Base-by-base conservation (phyloP, 2,329 filamentous ascomycete genomes). In the Fusarium haematococcum region DNA sequence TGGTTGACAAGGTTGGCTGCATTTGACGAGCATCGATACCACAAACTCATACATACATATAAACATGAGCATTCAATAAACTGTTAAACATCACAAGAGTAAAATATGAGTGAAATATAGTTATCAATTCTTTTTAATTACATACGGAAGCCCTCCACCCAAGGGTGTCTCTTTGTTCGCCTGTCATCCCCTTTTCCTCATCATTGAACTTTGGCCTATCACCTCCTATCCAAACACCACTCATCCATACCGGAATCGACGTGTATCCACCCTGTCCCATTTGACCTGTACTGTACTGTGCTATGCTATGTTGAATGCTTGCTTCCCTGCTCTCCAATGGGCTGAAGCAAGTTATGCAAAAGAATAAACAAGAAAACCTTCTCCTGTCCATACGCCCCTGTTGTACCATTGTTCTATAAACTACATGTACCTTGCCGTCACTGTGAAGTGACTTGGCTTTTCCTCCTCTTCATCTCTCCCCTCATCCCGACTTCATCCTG, bases 81-180 rank as follows among this genome's bases (percentile, higher is more conserved):
- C 62, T 41, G 6, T 64, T 67, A 59, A 64, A 58, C 13, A 20
- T 23, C 18, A 45, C 27, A 43, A 43, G 11, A 13, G 5, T 6
- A 23, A 43, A 23, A 43, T 13, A 7, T 8, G n/a, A 16, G 41
- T 23, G 41, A 54, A 70, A 50, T 13, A 18, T 39, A 62, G 54
- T 25, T 41, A 70, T 63, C 61, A 63, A 60, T 75, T 75, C 69
- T 73, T 70, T 75, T 75, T 61, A 70, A 73, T 70, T 75, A 75
- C 73, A 75, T 73, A 75, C 70, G 70, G 48, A 75, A 63, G n/a
- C 41, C 43, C 43, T 63, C 23, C 33, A n/a, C 14, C 45, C 61
- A 52, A 62, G 27, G 18, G 52, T 64, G 37, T 54, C 56, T 54
- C 62, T 37, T 62, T 58, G 43, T 61, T 48, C 65, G 65, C 41